Base-by-base conservation (phyloP, 495 filamentous ascomycete genomes). In the Penicillium dipodomyicola region DNA sequence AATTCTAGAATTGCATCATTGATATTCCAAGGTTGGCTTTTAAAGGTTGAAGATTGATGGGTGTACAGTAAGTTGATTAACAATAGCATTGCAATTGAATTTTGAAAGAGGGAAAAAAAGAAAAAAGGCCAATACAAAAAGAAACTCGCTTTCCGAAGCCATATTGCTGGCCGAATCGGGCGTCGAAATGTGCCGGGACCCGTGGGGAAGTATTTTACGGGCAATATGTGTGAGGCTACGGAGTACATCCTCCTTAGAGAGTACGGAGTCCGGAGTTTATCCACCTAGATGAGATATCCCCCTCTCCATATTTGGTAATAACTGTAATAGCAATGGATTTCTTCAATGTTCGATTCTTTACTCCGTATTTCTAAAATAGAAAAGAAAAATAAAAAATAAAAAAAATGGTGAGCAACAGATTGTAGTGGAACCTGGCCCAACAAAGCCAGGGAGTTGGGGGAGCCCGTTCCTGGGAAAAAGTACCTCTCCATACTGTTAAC, bases 391-490 rank as follows among this genome's bases (percentile, higher is more conserved):
- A 9, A 3, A 23, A 10, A 14, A 23, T n/a, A 14, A 20, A 25
- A 45, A 50, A 52, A 59, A 52, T 61, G 59, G 57, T 44, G 49
- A 20, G 32, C 59, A 20, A 20, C 17, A 15, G 20, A 57, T 60
- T 57, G 56, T 51, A 53, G 61, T 64, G 61, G 61, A 64, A 58
- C 60, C 50, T 52, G 49, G 62, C 67, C 60, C 65, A 65, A 65
- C 65, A 66, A 65, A 64, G 56, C 49, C 37, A 43, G 57, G 50
- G 43, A 60, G 59, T 63, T 63, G 58, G 60, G 60, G 63, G 47
- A 60, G 48, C 19, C 23, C 22, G 47, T 54, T 45, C 44, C 40
- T 46, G 39, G 44, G 4, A 63, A 14, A 14, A 63, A 14, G 62
- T 64, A 64, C 58, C 58, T 19, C 5, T 6, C 27, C 50, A 62